Evolutionary conservation across 2,329 filamentous ascomycete genomes (phyloP).

Genomic region (Sordariomycetes sp.): DNA sequence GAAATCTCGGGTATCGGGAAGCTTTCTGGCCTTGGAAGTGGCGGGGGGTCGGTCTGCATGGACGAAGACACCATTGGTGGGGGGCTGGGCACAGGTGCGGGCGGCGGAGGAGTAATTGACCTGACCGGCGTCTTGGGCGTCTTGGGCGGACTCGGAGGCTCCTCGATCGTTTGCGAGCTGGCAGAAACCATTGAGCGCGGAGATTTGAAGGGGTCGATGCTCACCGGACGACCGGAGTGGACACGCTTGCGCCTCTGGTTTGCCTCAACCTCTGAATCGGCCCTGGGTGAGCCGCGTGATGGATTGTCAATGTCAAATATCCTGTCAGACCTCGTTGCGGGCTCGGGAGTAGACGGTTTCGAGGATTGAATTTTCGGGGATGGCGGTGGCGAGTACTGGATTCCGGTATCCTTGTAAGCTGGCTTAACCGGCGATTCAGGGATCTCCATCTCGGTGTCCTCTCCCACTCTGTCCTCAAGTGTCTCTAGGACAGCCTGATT

Average conservation of each 20-base stretch:
- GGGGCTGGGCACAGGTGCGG: slow-evolving; percentile 14
- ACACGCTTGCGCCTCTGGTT: slow-evolving; percentile 63
- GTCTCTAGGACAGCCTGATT: slow-evolving; percentile 42
- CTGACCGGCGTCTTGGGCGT: slow-evolving; percentile 42
- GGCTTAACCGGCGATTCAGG: slow-evolving; percentile 17
- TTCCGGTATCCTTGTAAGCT: slow-evolving; percentile 60
- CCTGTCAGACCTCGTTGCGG: slow-evolving; percentile 19
- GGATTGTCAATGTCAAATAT: slow-evolving; percentile 26
- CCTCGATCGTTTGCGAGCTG: slow-evolving; percentile 47
- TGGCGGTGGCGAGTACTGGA: slow-evolving; percentile 73
- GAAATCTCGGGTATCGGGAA: slow-evolving; percentile 27
- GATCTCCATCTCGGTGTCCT: slow-evolving; percentile 34
- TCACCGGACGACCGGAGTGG: slow-evolving; percentile 34
- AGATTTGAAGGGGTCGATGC: slow-evolving; percentile 28
- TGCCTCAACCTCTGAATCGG: slow-evolving; percentile 51
- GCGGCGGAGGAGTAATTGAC: slow-evolving; percentile 23
- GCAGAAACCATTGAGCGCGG: slow-evolving; percentile 47
- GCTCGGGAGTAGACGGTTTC: slow-evolving; percentile 29
- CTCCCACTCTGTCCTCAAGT: slow-evolving; percentile 35
- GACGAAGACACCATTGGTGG: slow-evolving; percentile 35
- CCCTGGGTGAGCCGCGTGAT: slow-evolving; percentile 16
- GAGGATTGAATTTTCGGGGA: slow-evolving; percentile 44
- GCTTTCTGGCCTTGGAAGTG: slow-evolving; percentile 10
- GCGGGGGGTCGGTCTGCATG: slow-evolving; percentile 46
- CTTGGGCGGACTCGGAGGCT: slow-evolving; percentile 50